Base-by-base conservation (phyloP, 176 grass and related monocot species). In the Musa troglodytarum region DNA sequence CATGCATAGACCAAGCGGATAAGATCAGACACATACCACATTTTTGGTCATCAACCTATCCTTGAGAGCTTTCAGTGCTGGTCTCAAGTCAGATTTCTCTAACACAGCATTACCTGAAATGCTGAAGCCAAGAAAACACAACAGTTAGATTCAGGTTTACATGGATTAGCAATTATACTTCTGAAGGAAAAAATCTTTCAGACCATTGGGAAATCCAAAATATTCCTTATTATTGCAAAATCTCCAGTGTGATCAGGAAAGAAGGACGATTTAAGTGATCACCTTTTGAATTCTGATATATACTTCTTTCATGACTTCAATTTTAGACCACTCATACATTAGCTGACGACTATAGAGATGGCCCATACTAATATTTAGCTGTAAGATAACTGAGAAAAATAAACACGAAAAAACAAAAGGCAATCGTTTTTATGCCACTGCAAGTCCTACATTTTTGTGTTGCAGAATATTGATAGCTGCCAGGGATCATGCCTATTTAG, bases 21-120 rank as follows among this genome's bases (percentile, higher is more conserved):
- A 69, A 50, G 16, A 69, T 43, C 71, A 79, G 75, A 85, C 58
- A 54, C 94, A 78, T 89, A 93, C 94, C 94, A 98, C 88, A 34
- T 96, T 92, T 71, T 96, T 96, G 49, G 87, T 90, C 93, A 97
- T 97, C 65, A 93, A 72, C 62, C 83, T 88, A 85, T 97, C 87
- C 81, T 97, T 93, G 43, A 97, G 93, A 67, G 90, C 93, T 90
- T 93, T 88, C 76, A 97, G 76, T 24, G 90, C 93, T 74, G 93
- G 87, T 64, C 88, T 76, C 74, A 96, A 79, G 83, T 93, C 83
- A 72, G 83, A 68, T 81, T 93, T 97, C 26, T 88, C 87, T 52
- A 97, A 74, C 19, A 84, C 83, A 79, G 77, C 89, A 79, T 93
- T 93, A 59, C 93, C 93, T 12, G 87, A 74, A 83, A 97, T 93